phyloP scores from a whole-genome alignment of 495 filamentous ascomycete species.

The Penicillium macrosclerotiorum region DNA sequence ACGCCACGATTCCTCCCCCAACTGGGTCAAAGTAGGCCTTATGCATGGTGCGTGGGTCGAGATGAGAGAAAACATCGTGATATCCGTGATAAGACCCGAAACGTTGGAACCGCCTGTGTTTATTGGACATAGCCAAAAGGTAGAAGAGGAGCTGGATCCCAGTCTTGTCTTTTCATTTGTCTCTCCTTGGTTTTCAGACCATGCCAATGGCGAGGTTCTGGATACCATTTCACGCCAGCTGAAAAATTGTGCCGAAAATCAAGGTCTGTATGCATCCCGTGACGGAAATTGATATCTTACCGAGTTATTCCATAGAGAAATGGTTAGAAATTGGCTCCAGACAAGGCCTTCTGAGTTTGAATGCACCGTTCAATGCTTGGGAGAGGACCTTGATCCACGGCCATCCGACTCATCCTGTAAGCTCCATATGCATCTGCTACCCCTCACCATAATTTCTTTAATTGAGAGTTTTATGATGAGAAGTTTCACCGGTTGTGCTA shows the following conservation, averaged over 20 bases:
- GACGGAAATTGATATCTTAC: background rate
- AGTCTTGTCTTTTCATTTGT: background rate
- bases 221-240: conserved; percentile 1
- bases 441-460: background rate
- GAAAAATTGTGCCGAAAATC: conserved; percentile 6
- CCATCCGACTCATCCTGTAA: conserved; percentile 27
- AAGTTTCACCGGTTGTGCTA: conserved; percentile 18
- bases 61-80: background rate
- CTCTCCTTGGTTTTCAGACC: conserved; percentile 1
- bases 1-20: background rate
- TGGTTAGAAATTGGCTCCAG: conserved; percentile 1
- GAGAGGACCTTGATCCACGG: conserved; percentile 20
- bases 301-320: background rate
- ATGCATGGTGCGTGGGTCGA: background rate
- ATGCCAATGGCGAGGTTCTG: background rate
- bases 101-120: conserved; percentile 3
- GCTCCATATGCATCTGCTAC: too few relatives aligned
- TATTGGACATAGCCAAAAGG: conserved; percentile 8
- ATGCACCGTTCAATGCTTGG: conserved; percentile 8
- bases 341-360: background rate
- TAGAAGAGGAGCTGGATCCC: conserved; percentile 20
- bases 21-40: background rate
- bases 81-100: conserved; percentile 3
- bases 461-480: background rate
- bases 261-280: conserved; percentile 4